Base-by-base conservation (phyloP, 2,329 filamentous ascomycete species). In the Nothopassalora personata region DNA sequence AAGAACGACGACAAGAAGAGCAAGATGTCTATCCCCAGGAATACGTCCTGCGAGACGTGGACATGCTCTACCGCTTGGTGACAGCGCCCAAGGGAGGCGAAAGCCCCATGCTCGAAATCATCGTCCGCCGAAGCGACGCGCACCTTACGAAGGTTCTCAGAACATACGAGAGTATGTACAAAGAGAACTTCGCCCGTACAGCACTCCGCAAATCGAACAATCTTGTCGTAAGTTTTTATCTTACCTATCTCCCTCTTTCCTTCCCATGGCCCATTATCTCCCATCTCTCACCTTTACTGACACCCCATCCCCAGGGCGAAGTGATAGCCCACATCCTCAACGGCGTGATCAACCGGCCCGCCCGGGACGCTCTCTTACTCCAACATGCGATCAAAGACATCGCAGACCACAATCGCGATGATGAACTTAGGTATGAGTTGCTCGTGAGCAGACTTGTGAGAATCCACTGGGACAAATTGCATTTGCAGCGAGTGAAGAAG, bases 301-400 rank as follows among this genome's bases (percentile, higher is more conserved):
- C 31, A 18, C 30, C 4, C 9, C 11, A 8, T 11, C 6, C 13
- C 7, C 66, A 97, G 92, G 94, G 94, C 64, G 94, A 99, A 77
- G 86, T 96, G 19, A 85, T 97, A 39, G 90, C 91, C 0, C 94
- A 97, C 75, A 90, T 97, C 67, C 87, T 99, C 70, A 97, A 97
- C 76, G 94, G 94, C 69, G 86, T 96, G 58, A 96, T 97, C 78
- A 97, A 97, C 77, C 89, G 89, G 60, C 92, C 94, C 5, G 91
- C 96, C 63, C 90, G 94, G 57, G 94, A 97, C 73, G 91, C 93
- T 3, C 82, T 97, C 39, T 86, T 97, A 2, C 80, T 99, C 1
- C 87, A 96, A 74, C 94, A 97, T 77, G 93, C 94, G 1, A 85
- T 97, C 64, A 70, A 72, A 56, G 88, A 86, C 19, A 75, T 80